Conservation (phyloP, 1,284 basidiomycete genomes). For the Puccinia hordei region DNA sequence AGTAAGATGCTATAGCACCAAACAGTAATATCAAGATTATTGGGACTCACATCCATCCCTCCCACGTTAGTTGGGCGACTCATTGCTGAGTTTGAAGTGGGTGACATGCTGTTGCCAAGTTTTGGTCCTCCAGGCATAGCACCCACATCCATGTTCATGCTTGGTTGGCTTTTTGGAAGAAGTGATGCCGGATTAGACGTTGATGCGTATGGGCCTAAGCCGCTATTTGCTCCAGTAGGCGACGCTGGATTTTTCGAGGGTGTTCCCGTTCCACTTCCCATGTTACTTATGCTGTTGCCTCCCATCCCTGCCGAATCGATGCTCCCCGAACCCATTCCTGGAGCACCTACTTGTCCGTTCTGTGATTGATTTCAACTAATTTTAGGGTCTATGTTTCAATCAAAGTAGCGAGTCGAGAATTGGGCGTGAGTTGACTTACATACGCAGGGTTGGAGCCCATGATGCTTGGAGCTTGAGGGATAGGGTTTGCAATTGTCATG, state of each 20-base stretch:
- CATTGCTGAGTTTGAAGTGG: neutral
- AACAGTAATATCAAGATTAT: neutral
- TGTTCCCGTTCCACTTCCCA: conserved; percentile 16
- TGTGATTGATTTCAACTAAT: neutral
- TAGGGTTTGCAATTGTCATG: neutral
- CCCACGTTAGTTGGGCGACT: neutral
- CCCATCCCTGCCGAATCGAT: conserved; percentile 6
- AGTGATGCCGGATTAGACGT: neutral
- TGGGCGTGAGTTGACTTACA: neutral
- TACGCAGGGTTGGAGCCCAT: neutral
- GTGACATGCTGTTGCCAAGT: neutral
- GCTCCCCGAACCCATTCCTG: neutral
- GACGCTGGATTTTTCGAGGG: neutral
- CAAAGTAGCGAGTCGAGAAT: neutral
- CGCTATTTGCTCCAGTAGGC: neutral
- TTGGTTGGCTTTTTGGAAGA: neutral
- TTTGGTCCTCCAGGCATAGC: neutral
- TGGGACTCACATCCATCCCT: neutral
- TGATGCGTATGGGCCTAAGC: neutral
- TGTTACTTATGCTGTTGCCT: neutral
- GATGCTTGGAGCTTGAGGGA: neutral
- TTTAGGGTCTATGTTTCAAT: neutral
- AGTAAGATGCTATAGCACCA: neutral
- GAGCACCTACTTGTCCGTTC: neutral
- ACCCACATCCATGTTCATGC: conserved; percentile 9